A percentile compares a stretch with the other conserved stretches of the same genome.
phyloP scores from a whole-genome alignment of 805 yeast genomes.

The Metschnikowia koreensis region DNA sequence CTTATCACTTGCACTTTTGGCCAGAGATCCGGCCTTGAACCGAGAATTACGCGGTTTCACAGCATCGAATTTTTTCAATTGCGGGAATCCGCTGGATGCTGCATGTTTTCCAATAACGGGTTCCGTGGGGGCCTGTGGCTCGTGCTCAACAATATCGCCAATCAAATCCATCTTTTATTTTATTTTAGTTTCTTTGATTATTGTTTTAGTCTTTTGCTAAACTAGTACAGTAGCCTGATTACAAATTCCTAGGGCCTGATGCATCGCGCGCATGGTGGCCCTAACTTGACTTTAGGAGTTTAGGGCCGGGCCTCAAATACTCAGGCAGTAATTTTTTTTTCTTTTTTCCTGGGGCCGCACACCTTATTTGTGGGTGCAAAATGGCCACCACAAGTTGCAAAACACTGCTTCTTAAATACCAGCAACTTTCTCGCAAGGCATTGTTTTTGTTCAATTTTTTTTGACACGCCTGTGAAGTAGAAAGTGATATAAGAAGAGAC shows the following conservation, averaged over 20 bases:
- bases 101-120: slow-evolving; percentile 12
- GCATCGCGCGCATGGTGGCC: neutral
- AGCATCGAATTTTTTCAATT: slow-evolving; percentile 30
- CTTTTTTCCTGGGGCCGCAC: neutral
- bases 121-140: slow-evolving; percentile 33
- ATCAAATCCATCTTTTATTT: slow-evolving; percentile 54
- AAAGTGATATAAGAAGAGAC: too few species aligned
- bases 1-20: neutral
- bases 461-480: too few species aligned
- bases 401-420: too few species aligned
- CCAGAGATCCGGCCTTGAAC: slow-evolving; percentile 3
- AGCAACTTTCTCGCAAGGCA: too few species aligned
- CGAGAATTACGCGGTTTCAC: slow-evolving; percentile 10
- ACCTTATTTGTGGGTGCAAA: slow-evolving; percentile 8
- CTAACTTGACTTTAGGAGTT: neutral
- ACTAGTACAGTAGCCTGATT: too few species aligned
- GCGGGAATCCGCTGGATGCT: slow-evolving; percentile 35
- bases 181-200: too few species aligned
- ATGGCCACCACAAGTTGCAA: neutral
- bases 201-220: too few species aligned
- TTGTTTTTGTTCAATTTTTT: too few species aligned
- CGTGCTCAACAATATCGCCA: slow-evolving; percentile 72
- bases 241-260: neutral
- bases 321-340: too few species aligned
- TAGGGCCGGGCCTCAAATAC: neutral